Evolutionary conservation across 331 rosid species (phyloP).

Genomic region (Dryas integrifolia): DNA sequence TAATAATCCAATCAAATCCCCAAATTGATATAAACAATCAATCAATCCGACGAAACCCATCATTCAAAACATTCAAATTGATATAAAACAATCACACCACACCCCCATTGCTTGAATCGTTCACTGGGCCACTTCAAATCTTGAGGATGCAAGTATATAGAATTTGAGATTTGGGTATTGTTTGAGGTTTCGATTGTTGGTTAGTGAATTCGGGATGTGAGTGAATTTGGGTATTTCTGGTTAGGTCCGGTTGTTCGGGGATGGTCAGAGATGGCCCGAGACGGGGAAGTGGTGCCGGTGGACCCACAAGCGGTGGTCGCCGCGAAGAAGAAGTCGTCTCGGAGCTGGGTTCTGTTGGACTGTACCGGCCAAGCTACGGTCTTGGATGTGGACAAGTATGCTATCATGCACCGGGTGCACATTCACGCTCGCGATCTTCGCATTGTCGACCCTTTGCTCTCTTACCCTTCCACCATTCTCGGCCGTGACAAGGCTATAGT

Average conservation of each 20-base stretch:
- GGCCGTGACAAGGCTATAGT: constrained; percentile 96
- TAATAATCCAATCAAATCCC: not conserved
- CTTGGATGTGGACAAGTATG: constrained; percentile 81
- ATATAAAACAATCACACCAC: too few species aligned
- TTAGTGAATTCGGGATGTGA: constrained; percentile 21
- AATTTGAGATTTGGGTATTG: not conserved
- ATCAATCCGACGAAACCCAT: too few species aligned
- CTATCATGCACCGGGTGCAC: constrained; percentile 79
- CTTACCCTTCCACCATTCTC: constrained; percentile 81
- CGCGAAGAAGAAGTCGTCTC: constrained; percentile 67
- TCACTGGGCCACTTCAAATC: not conserved
- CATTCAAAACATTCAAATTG: too few species aligned
- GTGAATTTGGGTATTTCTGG: constrained; percentile 3
- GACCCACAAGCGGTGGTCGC: constrained; percentile 57
- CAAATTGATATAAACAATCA: not conserved
- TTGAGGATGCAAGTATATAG: not conserved
- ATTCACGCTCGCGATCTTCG: constrained; percentile 97
- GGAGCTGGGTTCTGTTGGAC: constrained; percentile 83
- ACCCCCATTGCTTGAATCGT: not conserved
- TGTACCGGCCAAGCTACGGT: constrained; percentile 53
- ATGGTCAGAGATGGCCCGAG: constrained; percentile 72
- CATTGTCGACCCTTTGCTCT: constrained; percentile 82
- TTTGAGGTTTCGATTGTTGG: not conserved
- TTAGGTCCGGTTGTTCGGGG: constrained; percentile 31
- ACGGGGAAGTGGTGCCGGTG: constrained; percentile 66